Conservation (phyloP, 2,329 filamentous ascomycete genomes). For the Raffaelea deltoideospora region DNA sequence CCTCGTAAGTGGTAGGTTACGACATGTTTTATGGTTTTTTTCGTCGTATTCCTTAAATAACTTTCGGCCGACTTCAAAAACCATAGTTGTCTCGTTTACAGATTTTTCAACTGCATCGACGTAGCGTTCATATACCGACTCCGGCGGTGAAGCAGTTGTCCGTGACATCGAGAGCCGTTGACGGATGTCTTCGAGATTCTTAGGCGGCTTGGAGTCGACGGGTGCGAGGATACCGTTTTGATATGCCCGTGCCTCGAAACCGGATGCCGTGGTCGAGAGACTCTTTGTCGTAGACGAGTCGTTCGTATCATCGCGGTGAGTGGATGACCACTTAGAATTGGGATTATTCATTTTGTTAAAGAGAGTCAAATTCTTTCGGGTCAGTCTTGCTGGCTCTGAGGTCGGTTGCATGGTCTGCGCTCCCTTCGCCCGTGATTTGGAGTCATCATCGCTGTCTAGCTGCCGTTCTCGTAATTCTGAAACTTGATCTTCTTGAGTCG, state of each 20-base stretch:
- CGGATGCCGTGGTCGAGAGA: not conserved
- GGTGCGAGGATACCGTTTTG: not conserved
- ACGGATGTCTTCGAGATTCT: not conserved
- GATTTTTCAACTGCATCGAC: not conserved
- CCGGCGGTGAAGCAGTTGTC: not conserved
- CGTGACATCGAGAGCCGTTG: not conserved
- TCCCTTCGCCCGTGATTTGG: no score
- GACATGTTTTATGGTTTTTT: not conserved
- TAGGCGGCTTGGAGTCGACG: not conserved
- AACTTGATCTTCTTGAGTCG: no score
- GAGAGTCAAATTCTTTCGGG: not conserved
- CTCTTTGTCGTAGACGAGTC: not conserved
- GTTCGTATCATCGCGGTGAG: not conserved
- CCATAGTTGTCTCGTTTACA: not conserved
- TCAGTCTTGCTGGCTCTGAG: not conserved
- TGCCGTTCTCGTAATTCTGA: no score
- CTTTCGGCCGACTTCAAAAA: not conserved
- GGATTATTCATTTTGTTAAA: conserved; percentile 4
- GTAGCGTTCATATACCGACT: not conserved
- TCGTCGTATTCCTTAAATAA: not conserved
- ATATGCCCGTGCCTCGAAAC: not conserved
- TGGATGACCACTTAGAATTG: conserved; percentile 1
- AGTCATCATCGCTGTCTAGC: no score
- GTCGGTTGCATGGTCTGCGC: no score
- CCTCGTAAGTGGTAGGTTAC: not conserved